Percentiles rank a stretch among this genome's conserved stretches.
phyloP scores from a whole-genome alignment of 176 grass and related monocot genomes.

The Cocos nucifera region DNA sequence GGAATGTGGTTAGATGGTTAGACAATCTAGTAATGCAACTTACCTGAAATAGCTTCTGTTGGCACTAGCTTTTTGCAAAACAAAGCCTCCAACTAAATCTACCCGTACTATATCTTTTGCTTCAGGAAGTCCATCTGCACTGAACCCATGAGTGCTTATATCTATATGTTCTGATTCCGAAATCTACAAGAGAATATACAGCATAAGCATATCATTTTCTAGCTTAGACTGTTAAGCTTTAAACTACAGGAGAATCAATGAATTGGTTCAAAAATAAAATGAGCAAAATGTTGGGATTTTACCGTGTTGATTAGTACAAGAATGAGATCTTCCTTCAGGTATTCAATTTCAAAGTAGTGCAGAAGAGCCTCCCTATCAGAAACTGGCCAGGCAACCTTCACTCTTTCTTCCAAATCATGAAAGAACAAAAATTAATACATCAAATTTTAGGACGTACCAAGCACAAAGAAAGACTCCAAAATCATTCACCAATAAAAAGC shows the following conservation, averaged over 20 bases:
- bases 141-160: constrained; percentile 57
- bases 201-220: constrained; percentile 7
- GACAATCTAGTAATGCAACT: no score
- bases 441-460: constrained; percentile 1
- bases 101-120: constrained; percentile 61
- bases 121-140: constrained; percentile 65
- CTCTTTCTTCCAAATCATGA: constrained; percentile 84
- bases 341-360: constrained; percentile 89
- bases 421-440: constrained; percentile 44
- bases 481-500: not conserved
- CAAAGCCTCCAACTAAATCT: constrained; percentile 85
- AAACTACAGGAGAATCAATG: constrained; percentile 3
- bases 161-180: constrained; percentile 51
- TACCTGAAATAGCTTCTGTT: constrained; percentile 76
- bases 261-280: not conserved
- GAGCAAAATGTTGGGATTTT: constrained; percentile 4
- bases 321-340: constrained; percentile 82
- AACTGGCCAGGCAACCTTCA: constrained; percentile 98
- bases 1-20: no score
- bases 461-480: not conserved
- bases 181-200: constrained; percentile 42
- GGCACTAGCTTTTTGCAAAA: constrained; percentile 71
- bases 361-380: constrained; percentile 90
- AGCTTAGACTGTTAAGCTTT: constrained; percentile 8
- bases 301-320: constrained; percentile 90